Base-by-base conservation (phyloP, 805 yeast species). In the Torulaspora gathmanii region DNA sequence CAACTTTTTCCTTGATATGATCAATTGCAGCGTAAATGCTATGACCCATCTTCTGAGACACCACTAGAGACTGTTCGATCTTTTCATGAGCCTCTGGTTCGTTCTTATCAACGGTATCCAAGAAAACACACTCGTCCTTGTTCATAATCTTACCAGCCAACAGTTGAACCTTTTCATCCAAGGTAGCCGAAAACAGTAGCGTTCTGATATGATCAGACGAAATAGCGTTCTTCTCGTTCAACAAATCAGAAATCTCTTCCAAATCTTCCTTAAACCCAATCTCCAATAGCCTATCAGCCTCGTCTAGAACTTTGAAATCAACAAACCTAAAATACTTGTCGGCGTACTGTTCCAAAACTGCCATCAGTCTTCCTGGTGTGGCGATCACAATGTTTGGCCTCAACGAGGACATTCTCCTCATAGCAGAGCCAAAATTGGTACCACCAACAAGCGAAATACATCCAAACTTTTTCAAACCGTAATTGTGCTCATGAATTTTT, bases 231-330 rank as follows among this genome's bases (percentile, higher is more conserved):
- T 48, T 52, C 33, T 58, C 60, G 37, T 69, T 73, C 50, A 86
- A 66, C 30, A 57, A 63, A 10, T 68, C 67, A 35, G 83, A 77
- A 45, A 89, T 81, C 20, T 71, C 69, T 45, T 75, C 72, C 48
- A 90, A 71, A 50, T 79, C 83, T 31, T 74, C 77, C 56, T 77
- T 80, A 64, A 91, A 90, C 13, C 95, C 95, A 49, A 79, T 80
- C 63, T 84, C 93, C 49, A 90, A 72, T 41, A 90, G 69, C 56
- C 93, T 78, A 68, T 90, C 97, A 30, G 96, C 96, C 70, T 90
- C 98, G 65, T 90, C 97, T 51, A 87, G 78, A 31, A 89, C 82
- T 49, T 86, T 73, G 56, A 82, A 78, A 47, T 74, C 75, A 45
- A 90, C 70, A 42, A 70, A 65, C 31, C 65, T 61, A 63, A 88